Evolutionary conservation across 2,329 filamentous ascomycete genomes (phyloP).

Genomic region (Ascochyta viciae-villosae): DNA sequence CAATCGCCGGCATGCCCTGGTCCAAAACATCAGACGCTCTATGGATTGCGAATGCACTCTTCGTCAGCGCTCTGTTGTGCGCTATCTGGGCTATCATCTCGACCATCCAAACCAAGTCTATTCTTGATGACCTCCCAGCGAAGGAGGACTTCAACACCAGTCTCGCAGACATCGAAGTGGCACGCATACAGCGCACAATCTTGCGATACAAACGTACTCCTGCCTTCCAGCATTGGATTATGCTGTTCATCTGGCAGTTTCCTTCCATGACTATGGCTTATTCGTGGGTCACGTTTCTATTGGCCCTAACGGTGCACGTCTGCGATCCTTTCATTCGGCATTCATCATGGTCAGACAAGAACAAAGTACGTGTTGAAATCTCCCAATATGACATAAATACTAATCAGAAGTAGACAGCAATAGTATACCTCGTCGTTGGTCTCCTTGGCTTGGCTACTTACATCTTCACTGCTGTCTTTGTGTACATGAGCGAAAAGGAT

Average conservation of each 20-base stretch:
- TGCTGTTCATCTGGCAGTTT: constrained; percentile 43
- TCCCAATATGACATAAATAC: background rate
- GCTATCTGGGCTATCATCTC: constrained; percentile 41
- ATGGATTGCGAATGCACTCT: constrained; percentile 35
- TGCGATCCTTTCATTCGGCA: constrained; percentile 34
- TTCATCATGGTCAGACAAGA: constrained; percentile 25
- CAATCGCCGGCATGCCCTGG: constrained; percentile 32
- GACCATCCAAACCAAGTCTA: constrained; percentile 36
- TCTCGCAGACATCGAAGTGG: constrained; percentile 30
- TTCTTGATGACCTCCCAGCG: constrained; percentile 37
- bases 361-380: constrained; percentile 21
- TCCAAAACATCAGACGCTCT: constrained; percentile 20
- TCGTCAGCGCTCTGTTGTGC: constrained; percentile 33
- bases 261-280: constrained; percentile 42
- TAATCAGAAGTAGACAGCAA: constrained; percentile 29
- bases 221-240: constrained; percentile 33
- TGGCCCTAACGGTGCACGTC: constrained; percentile 37
- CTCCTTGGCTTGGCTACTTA: constrained; percentile 34
- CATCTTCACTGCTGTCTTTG: constrained; percentile 31
- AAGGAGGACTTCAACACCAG: constrained; percentile 23
- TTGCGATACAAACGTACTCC: constrained; percentile 33
- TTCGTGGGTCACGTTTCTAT: constrained; percentile 35
- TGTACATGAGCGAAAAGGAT: constrained; percentile 37
- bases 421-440: constrained; percentile 32
- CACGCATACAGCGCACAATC: constrained; percentile 29